Base-by-base conservation (phyloP, 352 stramenopile species). In the Aphanomyces stellatus region DNA sequence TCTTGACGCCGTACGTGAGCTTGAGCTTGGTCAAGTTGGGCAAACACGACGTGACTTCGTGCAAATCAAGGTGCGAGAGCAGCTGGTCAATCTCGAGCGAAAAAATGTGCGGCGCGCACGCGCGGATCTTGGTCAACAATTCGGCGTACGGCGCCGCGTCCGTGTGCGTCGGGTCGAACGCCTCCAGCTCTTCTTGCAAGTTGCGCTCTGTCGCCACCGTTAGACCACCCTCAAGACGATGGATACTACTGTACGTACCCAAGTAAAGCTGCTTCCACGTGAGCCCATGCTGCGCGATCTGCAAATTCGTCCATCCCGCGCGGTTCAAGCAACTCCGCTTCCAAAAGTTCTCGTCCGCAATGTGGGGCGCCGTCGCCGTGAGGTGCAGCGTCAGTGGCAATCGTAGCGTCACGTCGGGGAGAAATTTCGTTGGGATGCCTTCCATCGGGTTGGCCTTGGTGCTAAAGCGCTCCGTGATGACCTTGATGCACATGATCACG, bases 261-360 rank as follows among this genome's bases (percentile, higher is more conserved):
- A 97, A 78, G 69, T 90, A 97, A 30, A 97, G 79, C 70, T 98
- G 91, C 77, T 97, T 98, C 93, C 91, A 98, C 22, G 84, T 96
- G 51, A 97, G 75, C 34, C 90, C 90, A 63, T 98, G 93, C 37
- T 96, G 85, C 1, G 71, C 60, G 62, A 98, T 95, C 68, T 93
- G 77, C 51, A 94, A 82, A 65, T 97, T 96, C 61, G 92, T 88
- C 91, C 90, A 98, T 34, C 76, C 76, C n/a, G 73, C 79, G 46
- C 88, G 82, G 65, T 77, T 81, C 46, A 95, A 72, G 65, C 87
- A 96, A 62, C 87, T 88, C 10, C 85, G 79, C 69, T 98, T 97
- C 92, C 92, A 98, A 75, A 97, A 98, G 72, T 90, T 95, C 69
- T 98, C 91, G 69, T 97, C 88, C 46, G 83, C 90, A 41, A 97